phyloP scores from a whole-genome alignment of 2,329 filamentous ascomycete genomes.

The Penicillium sp. region DNA sequence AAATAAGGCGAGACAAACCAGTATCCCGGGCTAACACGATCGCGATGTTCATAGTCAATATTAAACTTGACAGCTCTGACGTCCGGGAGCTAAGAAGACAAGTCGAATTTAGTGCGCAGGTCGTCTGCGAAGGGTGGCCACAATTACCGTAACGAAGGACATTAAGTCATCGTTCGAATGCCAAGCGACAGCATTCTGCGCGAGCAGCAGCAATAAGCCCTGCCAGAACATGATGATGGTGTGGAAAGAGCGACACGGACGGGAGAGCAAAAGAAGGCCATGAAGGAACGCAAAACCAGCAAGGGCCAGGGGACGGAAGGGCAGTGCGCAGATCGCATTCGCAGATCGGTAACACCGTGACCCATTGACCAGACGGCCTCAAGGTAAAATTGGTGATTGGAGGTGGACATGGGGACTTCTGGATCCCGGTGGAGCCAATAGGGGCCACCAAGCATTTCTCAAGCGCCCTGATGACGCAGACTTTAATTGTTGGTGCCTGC shows the following conservation, averaged over 20 bases:
- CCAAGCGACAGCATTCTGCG: slow-evolving; percentile 15
- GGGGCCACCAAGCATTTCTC: neutral
- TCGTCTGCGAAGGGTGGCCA: neutral
- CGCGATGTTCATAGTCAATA: slow-evolving; percentile 27
- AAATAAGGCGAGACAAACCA: slow-evolving; percentile 51
- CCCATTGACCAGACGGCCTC: neutral
- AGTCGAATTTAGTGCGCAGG: neutral
- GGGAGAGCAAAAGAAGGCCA: slow-evolving; percentile 7
- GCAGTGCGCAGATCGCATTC: slow-evolving; percentile 1
- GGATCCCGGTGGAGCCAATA: slow-evolving; percentile 1
- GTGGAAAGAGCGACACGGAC: slow-evolving; percentile 14
- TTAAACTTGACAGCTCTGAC: slow-evolving; percentile 29
- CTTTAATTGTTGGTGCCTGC: neutral
- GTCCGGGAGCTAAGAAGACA: slow-evolving; percentile 23
- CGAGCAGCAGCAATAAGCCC: slow-evolving; percentile 10
- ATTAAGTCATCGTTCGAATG: slow-evolving; percentile 19
- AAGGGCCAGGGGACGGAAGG: neutral
- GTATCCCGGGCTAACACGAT: slow-evolving; percentile 43
- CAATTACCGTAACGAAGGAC: slow-evolving; percentile 19
- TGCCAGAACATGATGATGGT: slow-evolving; percentile 15
- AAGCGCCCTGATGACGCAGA: neutral
- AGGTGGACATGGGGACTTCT: neutral
- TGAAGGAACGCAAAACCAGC: neutral
- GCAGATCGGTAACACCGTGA: neutral
- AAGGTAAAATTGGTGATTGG: neutral